These are phyloP conservation scores for Ceratocystis variospora DNA, from an alignment of 2,329 filamentous ascomycete genomes.

Conservation along the genomic window DNA sequence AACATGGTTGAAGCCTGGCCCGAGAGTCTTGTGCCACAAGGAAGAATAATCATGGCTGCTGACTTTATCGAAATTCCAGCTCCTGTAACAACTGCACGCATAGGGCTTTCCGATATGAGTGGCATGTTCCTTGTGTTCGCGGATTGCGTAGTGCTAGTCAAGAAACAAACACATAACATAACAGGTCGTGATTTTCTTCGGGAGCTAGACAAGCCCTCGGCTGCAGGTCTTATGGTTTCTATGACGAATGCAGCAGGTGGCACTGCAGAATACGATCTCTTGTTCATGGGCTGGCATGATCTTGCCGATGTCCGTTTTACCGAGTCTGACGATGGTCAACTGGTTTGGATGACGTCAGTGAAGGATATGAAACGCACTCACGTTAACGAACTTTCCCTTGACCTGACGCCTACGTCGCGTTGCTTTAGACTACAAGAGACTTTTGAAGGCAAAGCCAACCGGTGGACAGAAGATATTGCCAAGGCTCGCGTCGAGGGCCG, in stretches of 20 bases:
- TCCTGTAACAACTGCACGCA: constrained; percentile 39
- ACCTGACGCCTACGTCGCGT: constrained; percentile 35
- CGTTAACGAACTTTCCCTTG: constrained; percentile 1
- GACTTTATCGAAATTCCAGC: constrained; percentile 66
- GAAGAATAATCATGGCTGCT: constrained; percentile 65
- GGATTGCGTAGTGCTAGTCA: constrained; percentile 64
- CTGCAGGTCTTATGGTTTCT: constrained; percentile 46
- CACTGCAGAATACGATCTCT: constrained; percentile 52
- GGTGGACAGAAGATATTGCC: constrained; percentile 70
- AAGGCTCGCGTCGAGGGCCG: constrained; percentile 77
- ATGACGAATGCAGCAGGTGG: constrained; percentile 51
- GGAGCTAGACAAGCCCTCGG: constrained; percentile 69
- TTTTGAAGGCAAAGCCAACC: constrained; percentile 64
- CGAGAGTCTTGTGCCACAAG: constrained; percentile 52
- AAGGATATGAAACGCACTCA: constrained; percentile 42
- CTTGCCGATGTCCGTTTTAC: constrained; percentile 60
- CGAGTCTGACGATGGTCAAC: constrained; percentile 49
- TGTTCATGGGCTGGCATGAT: constrained; percentile 58
- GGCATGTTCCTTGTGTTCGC: constrained; percentile 75
- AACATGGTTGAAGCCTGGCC: constrained; percentile 71
- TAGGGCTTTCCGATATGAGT: constrained; percentile 25
- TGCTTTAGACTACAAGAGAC: constrained; percentile 59
- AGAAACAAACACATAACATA: constrained; percentile 49
- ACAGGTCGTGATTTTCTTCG: constrained; percentile 67
- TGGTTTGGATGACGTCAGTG: constrained; percentile 54